Conservation (phyloP, 306 rosid species). For the Begonia loranthoides region DNA sequence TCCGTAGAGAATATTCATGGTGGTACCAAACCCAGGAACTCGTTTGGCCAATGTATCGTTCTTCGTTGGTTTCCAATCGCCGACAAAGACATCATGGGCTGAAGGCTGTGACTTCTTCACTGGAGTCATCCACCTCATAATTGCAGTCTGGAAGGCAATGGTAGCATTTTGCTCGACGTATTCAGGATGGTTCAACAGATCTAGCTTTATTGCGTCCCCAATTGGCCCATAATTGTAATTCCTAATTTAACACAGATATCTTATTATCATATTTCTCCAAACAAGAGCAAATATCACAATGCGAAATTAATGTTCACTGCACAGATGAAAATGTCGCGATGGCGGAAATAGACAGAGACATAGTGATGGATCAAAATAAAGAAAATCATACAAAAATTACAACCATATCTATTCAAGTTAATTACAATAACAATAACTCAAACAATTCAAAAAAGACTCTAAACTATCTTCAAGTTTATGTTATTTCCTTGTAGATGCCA, state of each 20-base stretch:
- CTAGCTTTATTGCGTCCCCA: slow-evolving; percentile 60
- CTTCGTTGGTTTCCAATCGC: slow-evolving; percentile 88
- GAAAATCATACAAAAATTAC: neutral
- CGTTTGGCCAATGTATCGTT: slow-evolving; percentile 66
- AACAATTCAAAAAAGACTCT: too few relatives aligned
- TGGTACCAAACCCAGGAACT: slow-evolving; percentile 74
- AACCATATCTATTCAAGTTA: neutral
- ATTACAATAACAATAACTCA: neutral
- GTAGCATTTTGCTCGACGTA: slow-evolving; percentile 94
- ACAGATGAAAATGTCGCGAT: too few relatives aligned
- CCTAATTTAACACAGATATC: slow-evolving; percentile 22
- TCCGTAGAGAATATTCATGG: slow-evolving; percentile 90
- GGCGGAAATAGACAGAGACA: too few relatives aligned
- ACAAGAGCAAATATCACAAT: neutral
- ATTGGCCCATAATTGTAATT: slow-evolving; percentile 76
- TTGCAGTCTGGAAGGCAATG: slow-evolving; percentile 83
- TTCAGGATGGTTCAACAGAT: slow-evolving; percentile 78
- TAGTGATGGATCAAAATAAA: too few relatives aligned
- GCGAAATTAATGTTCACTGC: neutral
- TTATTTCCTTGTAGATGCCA: too few relatives aligned
- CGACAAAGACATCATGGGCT: slow-evolving; percentile 70
- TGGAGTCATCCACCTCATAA: slow-evolving; percentile 82
- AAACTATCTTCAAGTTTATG: too few relatives aligned
- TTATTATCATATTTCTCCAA: neutral
- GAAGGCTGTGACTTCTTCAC: slow-evolving; percentile 73